A percentile compares a stretch with the other conserved stretches of the same genome.
phyloP scores from a whole-genome alignment of 352 stramenopile genomes.

The Pythium guiyangense region DNA sequence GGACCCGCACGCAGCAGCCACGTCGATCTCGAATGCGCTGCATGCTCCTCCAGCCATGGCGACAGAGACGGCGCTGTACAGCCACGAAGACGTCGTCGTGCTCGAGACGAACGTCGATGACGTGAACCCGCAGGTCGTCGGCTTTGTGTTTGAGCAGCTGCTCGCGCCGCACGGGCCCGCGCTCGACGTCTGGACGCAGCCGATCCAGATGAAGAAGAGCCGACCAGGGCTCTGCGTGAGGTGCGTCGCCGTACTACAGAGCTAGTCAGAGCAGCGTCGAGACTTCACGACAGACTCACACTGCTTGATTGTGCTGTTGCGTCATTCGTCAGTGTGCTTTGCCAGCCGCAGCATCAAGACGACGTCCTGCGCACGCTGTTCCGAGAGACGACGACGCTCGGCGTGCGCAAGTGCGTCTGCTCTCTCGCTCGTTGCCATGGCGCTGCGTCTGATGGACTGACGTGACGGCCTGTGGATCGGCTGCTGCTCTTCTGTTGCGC shows the following conservation, averaged over 20 bases:
- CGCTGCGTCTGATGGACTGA: not conserved
- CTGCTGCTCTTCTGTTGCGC: not conserved
- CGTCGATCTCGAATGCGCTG: slow-evolving; percentile 26
- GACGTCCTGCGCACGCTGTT: slow-evolving; percentile 65
- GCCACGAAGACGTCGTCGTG: slow-evolving; percentile 55
- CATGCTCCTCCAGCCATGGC: not conserved
- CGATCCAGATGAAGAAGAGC: slow-evolving; percentile 93
- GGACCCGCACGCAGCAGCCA: slow-evolving; percentile 18
- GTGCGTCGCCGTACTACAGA: slow-evolving; percentile 19
- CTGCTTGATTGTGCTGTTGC: not conserved
- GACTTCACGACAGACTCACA: not conserved
- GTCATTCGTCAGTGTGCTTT: slow-evolving; percentile 56
- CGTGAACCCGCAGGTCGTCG: slow-evolving; percentile 82
- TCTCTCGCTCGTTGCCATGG: not conserved
- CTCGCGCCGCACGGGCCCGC: slow-evolving; percentile 43
- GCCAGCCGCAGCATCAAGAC: slow-evolving; percentile 43
- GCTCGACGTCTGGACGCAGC: slow-evolving; percentile 85
- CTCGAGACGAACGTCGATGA: slow-evolving; percentile 92
- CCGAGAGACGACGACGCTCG: slow-evolving; percentile 85
- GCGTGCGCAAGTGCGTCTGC: slow-evolving; percentile 61
- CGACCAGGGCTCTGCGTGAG: slow-evolving; percentile 70
- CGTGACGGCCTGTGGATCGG: not conserved
- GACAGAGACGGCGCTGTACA: not conserved
- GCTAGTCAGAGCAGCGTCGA: not conserved
- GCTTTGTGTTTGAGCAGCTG: slow-evolving; percentile 70